phyloP scores from a whole-genome alignment of 2,329 filamentous ascomycete species.

The Epichloe gansuensis region DNA sequence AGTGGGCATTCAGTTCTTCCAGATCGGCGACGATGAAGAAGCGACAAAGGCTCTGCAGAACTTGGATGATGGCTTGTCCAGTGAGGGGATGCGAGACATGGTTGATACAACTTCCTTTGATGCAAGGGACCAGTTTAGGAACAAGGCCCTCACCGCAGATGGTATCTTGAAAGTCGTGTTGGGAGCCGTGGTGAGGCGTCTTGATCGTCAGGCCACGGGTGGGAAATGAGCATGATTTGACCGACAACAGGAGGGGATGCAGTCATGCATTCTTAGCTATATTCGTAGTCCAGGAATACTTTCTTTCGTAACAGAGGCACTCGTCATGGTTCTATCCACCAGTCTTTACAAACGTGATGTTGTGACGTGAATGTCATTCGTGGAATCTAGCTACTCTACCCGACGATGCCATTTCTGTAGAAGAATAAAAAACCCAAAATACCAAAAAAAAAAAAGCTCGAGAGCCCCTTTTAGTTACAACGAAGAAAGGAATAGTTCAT shows the following conservation, averaged over 20 bases:
- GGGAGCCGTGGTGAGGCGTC: conserved; percentile 51
- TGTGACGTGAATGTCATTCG: too few species aligned
- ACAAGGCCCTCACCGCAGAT: conserved; percentile 44
- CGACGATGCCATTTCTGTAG: too few species aligned
- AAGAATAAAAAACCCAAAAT: too few species aligned
- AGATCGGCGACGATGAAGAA: conserved; percentile 61
- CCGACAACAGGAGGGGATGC: not conserved
- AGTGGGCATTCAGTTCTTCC: conserved; percentile 90
- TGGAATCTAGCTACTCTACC: too few species aligned
- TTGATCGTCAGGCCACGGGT: conserved; percentile 19
- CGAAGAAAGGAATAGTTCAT: not conserved
- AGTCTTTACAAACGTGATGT: too few species aligned
- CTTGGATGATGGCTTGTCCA: conserved; percentile 58
- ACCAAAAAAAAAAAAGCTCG: too few species aligned
- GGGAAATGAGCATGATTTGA: not conserved
- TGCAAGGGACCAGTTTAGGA: conserved; percentile 28
- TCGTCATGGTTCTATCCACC: too few species aligned
- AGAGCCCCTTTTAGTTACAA: too few species aligned
- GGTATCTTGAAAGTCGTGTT: conserved; percentile 72
- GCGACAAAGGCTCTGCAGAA: conserved; percentile 54
- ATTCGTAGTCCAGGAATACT: too few species aligned
- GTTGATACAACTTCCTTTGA: conserved; percentile 71
- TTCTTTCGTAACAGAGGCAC: too few species aligned
- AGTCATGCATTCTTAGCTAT: too few species aligned
- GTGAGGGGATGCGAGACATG: conserved; percentile 61